Percentiles rank a stretch among this genome's conserved stretches.
These are phyloP conservation scores for Wickerhamomyces ciferrii DNA, from an alignment of 805 yeast genomes.

Conservation along the genomic window DNA sequence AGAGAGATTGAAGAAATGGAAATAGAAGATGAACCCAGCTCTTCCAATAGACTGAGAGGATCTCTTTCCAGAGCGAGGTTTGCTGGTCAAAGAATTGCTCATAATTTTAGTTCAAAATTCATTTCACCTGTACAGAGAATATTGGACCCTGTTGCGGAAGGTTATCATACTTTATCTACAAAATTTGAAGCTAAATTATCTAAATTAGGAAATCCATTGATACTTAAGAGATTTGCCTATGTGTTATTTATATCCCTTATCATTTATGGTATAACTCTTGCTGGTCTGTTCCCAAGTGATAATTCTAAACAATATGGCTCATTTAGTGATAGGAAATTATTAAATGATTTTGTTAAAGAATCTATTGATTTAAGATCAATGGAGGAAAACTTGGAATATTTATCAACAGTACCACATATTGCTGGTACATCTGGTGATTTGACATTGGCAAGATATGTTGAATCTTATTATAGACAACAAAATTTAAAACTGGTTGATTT, in stretches of 20 bases:
- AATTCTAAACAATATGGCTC: conserved; percentile 41
- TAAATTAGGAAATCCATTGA: conserved; percentile 79
- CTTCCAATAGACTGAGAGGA: conserved; percentile 1
- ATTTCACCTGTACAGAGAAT: conserved; percentile 34
- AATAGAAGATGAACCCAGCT: conserved; percentile 30
- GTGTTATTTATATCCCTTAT: conserved; percentile 58
- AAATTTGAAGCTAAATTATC: conserved; percentile 54
- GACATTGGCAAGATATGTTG: conserved; percentile 62
- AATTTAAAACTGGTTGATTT: conserved; percentile 50
- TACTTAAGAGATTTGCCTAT: conserved; percentile 72
- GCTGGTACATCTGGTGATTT: conserved; percentile 88
- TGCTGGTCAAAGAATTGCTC: conserved; percentile 10
- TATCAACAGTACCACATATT: conserved; percentile 78
- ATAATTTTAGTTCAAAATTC: conserved; percentile 24
- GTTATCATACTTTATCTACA: conserved; percentile 26
- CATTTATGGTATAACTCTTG: conserved; percentile 51
- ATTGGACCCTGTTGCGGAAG: conserved; percentile 42
- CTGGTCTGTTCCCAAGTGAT: conserved; percentile 47
- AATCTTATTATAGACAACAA: conserved; percentile 50
- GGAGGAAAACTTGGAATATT: conserved; percentile 62
- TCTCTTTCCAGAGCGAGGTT: not conserved
- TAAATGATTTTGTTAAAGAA: conserved; percentile 43
- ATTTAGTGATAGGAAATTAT: conserved; percentile 53
- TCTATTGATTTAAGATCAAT: conserved; percentile 52
- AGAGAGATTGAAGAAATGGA: conserved; percentile 30